phyloP scores from a whole-genome alignment of 208 protist species.

The Crithidia expoeki region DNA sequence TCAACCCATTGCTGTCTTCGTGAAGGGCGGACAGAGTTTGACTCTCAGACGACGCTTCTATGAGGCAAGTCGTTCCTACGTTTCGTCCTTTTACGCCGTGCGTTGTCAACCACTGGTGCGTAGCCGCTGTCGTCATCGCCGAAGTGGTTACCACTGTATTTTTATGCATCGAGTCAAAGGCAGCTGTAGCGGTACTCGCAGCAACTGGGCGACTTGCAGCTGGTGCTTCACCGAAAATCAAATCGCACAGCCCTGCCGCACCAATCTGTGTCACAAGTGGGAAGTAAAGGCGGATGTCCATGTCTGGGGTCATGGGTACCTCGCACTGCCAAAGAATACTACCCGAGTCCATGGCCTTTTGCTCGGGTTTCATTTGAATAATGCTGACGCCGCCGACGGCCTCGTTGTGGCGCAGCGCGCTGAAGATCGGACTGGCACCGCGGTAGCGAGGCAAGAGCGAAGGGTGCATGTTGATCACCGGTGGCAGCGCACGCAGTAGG shows the following conservation, averaged over 20 bases:
- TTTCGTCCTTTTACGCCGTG: neutral
- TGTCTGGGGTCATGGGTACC: conserved; percentile 66
- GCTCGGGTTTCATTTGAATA: conserved; percentile 59
- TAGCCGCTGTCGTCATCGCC: neutral
- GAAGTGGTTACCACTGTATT: neutral
- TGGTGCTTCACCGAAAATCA: conserved; percentile 66
- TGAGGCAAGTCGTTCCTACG: neutral
- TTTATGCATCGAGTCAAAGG: neutral
- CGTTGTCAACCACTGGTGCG: neutral
- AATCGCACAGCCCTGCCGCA: conserved; percentile 70
- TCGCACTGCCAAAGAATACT: conserved; percentile 79
- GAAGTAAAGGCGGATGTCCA: conserved; percentile 85
- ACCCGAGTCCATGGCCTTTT: conserved; percentile 76
- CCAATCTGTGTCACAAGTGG: conserved; percentile 75
- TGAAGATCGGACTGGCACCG: conserved; percentile 89
- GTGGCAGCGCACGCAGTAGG: conserved; percentile 65
- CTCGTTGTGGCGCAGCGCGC: conserved; percentile 80
- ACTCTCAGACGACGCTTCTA: neutral
- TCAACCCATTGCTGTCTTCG: neutral
- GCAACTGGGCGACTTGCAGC: neutral
- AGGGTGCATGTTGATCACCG: conserved; percentile 89
- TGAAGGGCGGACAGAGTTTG: neutral
- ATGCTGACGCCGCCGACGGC: conserved; percentile 71
- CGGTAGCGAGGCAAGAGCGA: conserved; percentile 88
- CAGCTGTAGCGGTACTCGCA: neutral